Evolutionary conservation across 2,329 filamentous ascomycete species (phyloP), one percentile per base, ranked within the genome.

Genomic region (Pseudonectria buxi): DNA sequence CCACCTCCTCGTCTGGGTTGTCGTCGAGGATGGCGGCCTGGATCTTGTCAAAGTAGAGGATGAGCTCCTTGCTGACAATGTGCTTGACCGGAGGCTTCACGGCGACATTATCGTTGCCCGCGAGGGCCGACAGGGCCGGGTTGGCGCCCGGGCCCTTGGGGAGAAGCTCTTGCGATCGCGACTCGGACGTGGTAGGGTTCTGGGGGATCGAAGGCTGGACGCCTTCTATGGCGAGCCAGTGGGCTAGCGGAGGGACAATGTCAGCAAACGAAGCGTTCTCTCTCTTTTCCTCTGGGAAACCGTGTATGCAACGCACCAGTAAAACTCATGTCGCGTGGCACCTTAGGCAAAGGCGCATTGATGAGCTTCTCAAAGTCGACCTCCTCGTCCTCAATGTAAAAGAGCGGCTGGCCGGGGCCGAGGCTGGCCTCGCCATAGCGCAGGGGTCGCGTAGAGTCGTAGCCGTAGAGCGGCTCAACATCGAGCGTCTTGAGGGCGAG

Each of bases 331-430:
- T 98, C 92, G 32, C 90, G 75, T 24, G 92, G 92, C 22, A 98
- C 89, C 62, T 94, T 95, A 16, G 92, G 92, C 47, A 98, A 65
- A 4, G 92, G 86, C 46, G 88, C 88, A 65, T 98, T 98, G 59
- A 98, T 95, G 48, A 98, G 70, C 69, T 96, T 96, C 68, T 98
- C 92, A 57, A 98, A 96, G 62, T 98, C 92, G 36, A 96, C 83
- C 68, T 98, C 92, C 57, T 98, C 92, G 58, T 98, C 92, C 56
- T 98, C 92, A 26, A 98, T 84, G 59, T 98, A 98, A 63, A 90
- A 98, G 14, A 98, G 68, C 35, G 90, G 88, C 63, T 98, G 92
- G 9, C 90, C 89, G 11, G 89, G 88, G 0, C 92, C 92, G 41
- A 98, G 69, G 39, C 86, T 94, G 3, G 92, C 92, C 63, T 98